Percentiles rank a stretch among this genome's conserved stretches.
Conservation (phyloP, 371 early-diverging fungal species). For the Smittium mucronatum region DNA sequence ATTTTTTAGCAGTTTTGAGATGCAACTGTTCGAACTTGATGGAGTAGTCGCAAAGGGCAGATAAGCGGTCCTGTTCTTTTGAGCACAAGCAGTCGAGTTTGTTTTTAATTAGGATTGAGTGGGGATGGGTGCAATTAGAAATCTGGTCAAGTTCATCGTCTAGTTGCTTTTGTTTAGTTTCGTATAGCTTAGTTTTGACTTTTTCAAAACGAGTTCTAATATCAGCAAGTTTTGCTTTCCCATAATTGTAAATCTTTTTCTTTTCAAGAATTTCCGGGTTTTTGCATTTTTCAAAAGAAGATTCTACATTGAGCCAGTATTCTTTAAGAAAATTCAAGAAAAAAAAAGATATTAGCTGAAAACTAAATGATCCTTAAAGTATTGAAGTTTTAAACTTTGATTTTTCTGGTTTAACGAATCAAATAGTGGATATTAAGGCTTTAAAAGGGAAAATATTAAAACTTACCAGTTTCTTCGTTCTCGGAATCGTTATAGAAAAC, state of each 20-base stretch:
- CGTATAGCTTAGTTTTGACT: background rate
- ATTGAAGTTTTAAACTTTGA: too few relatives aligned
- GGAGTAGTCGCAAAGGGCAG: background rate
- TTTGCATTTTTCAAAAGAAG: background rate
- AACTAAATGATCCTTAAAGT: background rate
- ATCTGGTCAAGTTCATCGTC: background rate
- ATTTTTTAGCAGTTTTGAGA: background rate
- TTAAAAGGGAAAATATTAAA: background rate
- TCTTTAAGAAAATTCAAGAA: background rate
- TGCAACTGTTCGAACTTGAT: background rate
- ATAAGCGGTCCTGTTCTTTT: conserved; percentile 3
- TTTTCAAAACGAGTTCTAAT: background rate
- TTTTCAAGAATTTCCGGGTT: conserved; percentile 9
- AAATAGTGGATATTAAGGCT: too few relatives aligned
- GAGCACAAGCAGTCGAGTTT: background rate
- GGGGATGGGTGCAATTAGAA: background rate
- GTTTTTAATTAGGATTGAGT: background rate
- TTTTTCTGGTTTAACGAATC: too few relatives aligned
- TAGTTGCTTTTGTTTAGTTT: conserved; percentile 5
- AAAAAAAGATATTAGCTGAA: background rate
- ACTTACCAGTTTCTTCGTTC: conserved; percentile 3
- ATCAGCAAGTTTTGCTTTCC: conserved; percentile 6
- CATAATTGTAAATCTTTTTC: conserved; percentile 8
- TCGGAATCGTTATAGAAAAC: conserved; percentile 10
- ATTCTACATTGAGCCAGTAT: conserved; percentile 2